These are phyloP conservation scores for Rhodotorula paludigena DNA, from an alignment of 768 basidiomycete genomes.

Conservation along the genomic window DNA sequence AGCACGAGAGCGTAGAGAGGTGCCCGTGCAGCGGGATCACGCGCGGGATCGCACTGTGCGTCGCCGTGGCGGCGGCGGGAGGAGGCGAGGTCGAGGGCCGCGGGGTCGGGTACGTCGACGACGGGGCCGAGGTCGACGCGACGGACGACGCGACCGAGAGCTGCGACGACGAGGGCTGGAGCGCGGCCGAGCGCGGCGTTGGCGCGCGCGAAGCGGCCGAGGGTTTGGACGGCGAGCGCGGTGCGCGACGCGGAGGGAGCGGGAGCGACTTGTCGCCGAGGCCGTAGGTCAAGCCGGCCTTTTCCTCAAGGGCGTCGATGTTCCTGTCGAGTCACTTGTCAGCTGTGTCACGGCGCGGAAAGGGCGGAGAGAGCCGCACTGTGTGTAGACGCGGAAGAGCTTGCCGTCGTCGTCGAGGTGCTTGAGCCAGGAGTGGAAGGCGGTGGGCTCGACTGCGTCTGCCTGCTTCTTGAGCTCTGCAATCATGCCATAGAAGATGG, in stretches of 20 bases:
- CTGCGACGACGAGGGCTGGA: not conserved
- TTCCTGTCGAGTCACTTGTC: slow-evolving; percentile 54
- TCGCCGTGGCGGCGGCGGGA: not conserved
- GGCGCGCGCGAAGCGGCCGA: not conserved
- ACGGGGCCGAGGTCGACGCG: not conserved
- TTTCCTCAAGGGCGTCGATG: slow-evolving; percentile 80
- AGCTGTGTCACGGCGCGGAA: no score
- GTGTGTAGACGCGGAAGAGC: slow-evolving; percentile 81
- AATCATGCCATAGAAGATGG: slow-evolving; percentile 83
- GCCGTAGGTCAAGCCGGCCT: slow-evolving; percentile 82
- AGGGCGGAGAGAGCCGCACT: slow-evolving; percentile 46
- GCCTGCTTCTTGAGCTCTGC: slow-evolving; percentile 72
- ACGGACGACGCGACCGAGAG: not conserved
- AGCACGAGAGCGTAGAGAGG: slow-evolving; percentile 70
- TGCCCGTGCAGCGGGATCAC: slow-evolving; percentile 89
- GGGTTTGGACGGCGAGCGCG: not conserved
- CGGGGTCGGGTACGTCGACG: slow-evolving; percentile 3
- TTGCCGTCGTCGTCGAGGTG: slow-evolving; percentile 67
- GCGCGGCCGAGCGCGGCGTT: not conserved
- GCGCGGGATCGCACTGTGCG: slow-evolving; percentile 54
- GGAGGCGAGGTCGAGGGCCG: not conserved
- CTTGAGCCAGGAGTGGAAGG: slow-evolving; percentile 72
- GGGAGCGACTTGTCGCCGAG: slow-evolving; percentile 54
- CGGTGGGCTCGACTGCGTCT: slow-evolving; percentile 66
- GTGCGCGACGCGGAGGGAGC: slow-evolving; percentile 5